Base-by-base conservation (phyloP, 805 yeast species). In the Starmerella ratchasimensis region DNA sequence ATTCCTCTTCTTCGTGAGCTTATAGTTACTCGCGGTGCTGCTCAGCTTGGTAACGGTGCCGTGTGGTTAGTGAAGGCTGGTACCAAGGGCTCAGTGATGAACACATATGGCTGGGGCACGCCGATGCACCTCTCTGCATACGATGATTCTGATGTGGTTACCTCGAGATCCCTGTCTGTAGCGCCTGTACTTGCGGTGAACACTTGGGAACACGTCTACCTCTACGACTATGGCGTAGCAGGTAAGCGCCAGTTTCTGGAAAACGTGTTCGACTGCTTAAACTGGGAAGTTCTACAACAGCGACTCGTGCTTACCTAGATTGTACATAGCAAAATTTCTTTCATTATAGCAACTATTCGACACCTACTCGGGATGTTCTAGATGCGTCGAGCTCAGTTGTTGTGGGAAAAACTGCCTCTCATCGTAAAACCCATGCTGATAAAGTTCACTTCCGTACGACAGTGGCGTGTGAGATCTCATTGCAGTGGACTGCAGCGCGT, bases 71-170 rank as follows among this genome's bases (percentile, higher is more conserved):
- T 88, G 20, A 81, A 81, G 33, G 48, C 46, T 24, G 39, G 41
- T 16, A 31, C 65, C 18, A 64, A 83, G 47, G 35, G 35, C 20
- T 75, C 72, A 29, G 65, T 90, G 5, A 62, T 84, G 41, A 88
- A 88, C 65, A 84, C 97, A 8, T 90, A 88, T 61, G 83, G 84
- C 55, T 74, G 81, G 28, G 96, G 96, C n/a, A 68, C 80, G 10
- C 93, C 94, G 22, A 76, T 76, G 48, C 50, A 39, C 22, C 36
- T 36, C 13, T 14, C 37, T 4, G 30, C 34, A 15, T 37, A 34
- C 16, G 14, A 33, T 38, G 38, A 38, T 11, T 10, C 34, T 11
- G 14, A 29, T n/a, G 23, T 41, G 4, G 39, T 43, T 11, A 38
- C 43, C 16, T 29, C 34, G 18, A 13, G 31, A 6, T 33, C 31